These are phyloP conservation scores for Lipomyces starkeyi DNA, from an alignment of 805 yeast species.

Conservation along the genomic window DNA sequence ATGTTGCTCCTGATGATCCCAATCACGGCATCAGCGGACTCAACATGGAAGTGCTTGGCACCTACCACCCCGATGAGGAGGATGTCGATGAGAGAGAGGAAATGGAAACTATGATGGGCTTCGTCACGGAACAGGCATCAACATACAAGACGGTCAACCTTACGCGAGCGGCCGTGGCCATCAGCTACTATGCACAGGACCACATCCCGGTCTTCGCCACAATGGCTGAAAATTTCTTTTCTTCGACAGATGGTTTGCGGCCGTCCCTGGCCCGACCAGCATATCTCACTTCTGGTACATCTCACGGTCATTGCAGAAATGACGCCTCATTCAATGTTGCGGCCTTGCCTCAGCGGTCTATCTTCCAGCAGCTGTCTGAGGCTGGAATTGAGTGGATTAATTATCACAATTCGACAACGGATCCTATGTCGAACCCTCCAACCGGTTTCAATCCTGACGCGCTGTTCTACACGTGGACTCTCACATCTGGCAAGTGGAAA, in stretches of 20 bases:
- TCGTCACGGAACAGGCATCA: neutral
- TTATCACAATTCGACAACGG: neutral
- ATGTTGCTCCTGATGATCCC: conserved; percentile 9
- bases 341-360: conserved; percentile 2
- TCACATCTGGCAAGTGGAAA: neutral
- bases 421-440: neutral
- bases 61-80: conserved; percentile 8
- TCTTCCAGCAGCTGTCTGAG: conserved; percentile 12
- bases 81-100: conserved; percentile 1
- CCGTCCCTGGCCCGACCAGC: conserved; percentile 16
- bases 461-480: conserved; percentile 2
- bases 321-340: conserved; percentile 4
- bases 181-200: neutral
- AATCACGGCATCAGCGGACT: conserved; percentile 7
- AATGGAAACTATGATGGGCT: neutral
- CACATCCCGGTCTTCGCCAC: conserved; percentile 4
- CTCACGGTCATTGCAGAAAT: conserved; percentile 7
- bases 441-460: neutral
- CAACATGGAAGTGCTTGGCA: neutral
- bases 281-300: conserved; percentile 8
- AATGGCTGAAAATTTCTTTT: conserved; percentile 9
- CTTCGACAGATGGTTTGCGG: conserved; percentile 12
- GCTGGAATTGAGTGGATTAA: neutral
- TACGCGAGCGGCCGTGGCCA: conserved; percentile 11
- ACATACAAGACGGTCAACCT: neutral